Evolutionary conservation across 305 asterid species (phyloP), one percentile per base, ranked within the genome.

Genomic region (Striga hermonthica): DNA sequence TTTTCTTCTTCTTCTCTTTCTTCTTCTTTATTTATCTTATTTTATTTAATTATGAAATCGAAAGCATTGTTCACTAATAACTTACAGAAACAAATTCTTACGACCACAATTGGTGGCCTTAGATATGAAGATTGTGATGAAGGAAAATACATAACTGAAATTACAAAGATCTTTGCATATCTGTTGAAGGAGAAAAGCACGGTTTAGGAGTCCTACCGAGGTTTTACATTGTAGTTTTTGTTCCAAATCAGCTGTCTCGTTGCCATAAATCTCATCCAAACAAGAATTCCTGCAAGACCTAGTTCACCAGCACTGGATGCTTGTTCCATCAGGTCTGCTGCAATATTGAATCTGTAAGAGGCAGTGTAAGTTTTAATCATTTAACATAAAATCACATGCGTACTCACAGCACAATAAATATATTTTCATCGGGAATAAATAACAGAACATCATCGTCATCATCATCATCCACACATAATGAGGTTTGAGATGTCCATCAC

Each of bases 231-330:
- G 87, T 94, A 94, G 80, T 91, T 94, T 80, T 91, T 91, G 84
- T 94, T 94, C 99, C 98, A 94, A 65, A 87, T 87, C 79, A 94
- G 80, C 75, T 94, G 98, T 74, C 97, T 85, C n/a, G 97, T 91
- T 54, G 96, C 97, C 99, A 94, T 94, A 79, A 69, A 94, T 80
- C 99, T 86, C 99, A 91, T 94, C 99, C 99, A 94, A 62, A 94
- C 98, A 68, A 94, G 90, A 75, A 94, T 89, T 45, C 80, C 99
- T 65, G 96, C 94, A 80, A 94, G 87, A 74, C 97, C 99, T 61
- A 84, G 71, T 76, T 91, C 95, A 65, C 99, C 97, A 62, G 81
- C 83, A 73, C 71, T 76, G 65, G 76, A 77, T 66, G 98, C 97
- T 65, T 89, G 86, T 62, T 84, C 91, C 71, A 86, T 76, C 87